Conservation (phyloP, 106 monocot genomes). For the Dendrobium chrysotoxum region DNA sequence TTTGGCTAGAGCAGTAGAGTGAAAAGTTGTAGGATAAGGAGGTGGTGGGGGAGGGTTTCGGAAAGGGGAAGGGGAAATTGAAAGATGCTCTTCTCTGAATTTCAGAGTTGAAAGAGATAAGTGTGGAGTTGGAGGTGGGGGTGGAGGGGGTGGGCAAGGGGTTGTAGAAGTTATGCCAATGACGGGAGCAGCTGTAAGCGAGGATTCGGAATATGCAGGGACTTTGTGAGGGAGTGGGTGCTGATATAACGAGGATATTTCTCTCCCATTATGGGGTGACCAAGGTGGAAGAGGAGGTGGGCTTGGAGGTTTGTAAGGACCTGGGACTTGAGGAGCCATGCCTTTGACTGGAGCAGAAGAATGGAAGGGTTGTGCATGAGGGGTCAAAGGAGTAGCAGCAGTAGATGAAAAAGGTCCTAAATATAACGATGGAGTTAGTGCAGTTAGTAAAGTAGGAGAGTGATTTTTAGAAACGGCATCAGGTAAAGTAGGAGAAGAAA, state of each 20-base stretch:
- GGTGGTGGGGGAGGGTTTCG: conserved; percentile 8
- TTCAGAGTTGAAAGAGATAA: background rate
- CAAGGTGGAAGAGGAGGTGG: background rate
- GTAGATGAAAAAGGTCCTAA: background rate
- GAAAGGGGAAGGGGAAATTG: background rate
- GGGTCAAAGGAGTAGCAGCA: background rate
- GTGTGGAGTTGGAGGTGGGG: conserved; percentile 10
- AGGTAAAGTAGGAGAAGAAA: background rate
- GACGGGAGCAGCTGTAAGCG: background rate
- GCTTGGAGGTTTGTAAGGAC: background rate
- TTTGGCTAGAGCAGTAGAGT: background rate
- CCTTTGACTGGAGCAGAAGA: background rate
- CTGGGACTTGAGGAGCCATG: background rate
- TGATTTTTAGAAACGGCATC: background rate
- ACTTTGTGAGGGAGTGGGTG: background rate
- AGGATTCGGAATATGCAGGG: background rate
- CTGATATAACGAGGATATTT: background rate
- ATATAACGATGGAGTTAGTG: background rate
- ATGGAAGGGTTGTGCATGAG: background rate
- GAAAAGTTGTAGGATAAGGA: background rate
- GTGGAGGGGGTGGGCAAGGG: background rate
- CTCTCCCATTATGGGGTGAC: background rate
- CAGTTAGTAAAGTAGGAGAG: background rate
- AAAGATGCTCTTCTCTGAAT: background rate
- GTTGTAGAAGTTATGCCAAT: background rate